These are phyloP conservation scores for Coprinellus micaceus DNA, from an alignment of 768 basidiomycete genomes.

Conservation along the genomic window DNA sequence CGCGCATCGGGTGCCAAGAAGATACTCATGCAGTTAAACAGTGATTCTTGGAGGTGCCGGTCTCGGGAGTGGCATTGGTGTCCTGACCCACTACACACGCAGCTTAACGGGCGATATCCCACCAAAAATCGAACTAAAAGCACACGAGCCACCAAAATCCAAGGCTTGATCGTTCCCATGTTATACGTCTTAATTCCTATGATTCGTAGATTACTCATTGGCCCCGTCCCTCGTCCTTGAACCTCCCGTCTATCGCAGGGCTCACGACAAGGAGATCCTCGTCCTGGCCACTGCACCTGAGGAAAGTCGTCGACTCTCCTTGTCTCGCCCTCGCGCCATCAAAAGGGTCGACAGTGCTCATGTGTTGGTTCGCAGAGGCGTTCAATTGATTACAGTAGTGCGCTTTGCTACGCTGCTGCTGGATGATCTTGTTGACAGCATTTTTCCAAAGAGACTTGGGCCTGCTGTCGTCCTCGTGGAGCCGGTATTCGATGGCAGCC, in stretches of 20 bases:
- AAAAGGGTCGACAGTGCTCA: constrained; percentile 73
- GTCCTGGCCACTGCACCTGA: constrained; percentile 22
- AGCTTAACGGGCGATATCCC: constrained; percentile 53
- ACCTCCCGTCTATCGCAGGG: constrained; percentile 63
- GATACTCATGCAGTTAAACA: constrained; percentile 22
- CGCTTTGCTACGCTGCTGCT: constrained; percentile 43
- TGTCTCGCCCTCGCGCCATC: constrained; percentile 51
- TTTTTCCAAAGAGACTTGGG: constrained; percentile 47
- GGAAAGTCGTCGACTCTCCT: constrained; percentile 24
- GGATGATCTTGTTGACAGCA: constrained; percentile 36
- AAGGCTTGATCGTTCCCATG: neutral
- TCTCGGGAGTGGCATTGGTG: constrained; percentile 58
- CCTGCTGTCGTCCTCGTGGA: constrained; percentile 4
- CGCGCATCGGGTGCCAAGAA: neutral
- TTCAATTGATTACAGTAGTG: constrained; percentile 61
- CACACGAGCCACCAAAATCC: no score
- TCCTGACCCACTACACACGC: constrained; percentile 53
- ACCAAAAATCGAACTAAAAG: constrained; percentile 24
- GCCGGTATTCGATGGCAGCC: constrained; percentile 29
- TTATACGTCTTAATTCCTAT: neutral
- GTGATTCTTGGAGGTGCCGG: constrained; percentile 73
- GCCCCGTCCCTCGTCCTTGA: constrained; percentile 49
- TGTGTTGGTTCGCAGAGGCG: constrained; percentile 65
- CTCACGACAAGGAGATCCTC: constrained; percentile 56
- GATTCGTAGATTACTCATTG: no score